Conservation (phyloP, 2,329 filamentous ascomycete species). For the Colletotrichum australisinense region DNA sequence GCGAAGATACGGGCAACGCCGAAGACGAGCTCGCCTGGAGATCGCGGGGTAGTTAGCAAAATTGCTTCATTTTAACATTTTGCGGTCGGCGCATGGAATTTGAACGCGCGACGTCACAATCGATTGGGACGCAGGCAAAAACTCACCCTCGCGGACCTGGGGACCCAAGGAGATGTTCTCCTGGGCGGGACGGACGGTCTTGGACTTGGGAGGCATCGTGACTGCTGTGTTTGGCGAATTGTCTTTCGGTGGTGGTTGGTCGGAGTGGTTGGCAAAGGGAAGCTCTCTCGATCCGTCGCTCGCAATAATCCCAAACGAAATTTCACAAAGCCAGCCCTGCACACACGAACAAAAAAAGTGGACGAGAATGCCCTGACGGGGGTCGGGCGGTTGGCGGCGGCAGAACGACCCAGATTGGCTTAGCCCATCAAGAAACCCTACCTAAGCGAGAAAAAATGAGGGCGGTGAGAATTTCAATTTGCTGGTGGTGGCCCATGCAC, state of each 20-base stretch:
- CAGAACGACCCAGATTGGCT: background rate
- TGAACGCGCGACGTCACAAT: background rate
- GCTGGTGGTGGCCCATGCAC: conserved; percentile 8
- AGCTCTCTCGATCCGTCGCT: conserved; percentile 3
- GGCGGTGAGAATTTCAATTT: conserved; percentile 18
- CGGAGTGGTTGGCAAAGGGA: conserved; percentile 21
- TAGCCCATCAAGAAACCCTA: conserved; percentile 21
- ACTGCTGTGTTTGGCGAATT: conserved; percentile 47
- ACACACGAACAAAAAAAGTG: conserved; percentile 14
- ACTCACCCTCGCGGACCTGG: conserved; percentile 92
- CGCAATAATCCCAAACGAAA: conserved; percentile 18
- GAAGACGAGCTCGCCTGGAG: conserved; percentile 92
- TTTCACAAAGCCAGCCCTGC: conserved; percentile 19
- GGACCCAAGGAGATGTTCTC: conserved; percentile 99
- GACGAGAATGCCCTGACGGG: conserved; percentile 24
- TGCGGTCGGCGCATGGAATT: conserved; percentile 83
- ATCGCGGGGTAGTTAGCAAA: conserved; percentile 39
- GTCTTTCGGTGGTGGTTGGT: conserved; percentile 42
- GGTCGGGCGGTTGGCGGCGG: conserved; percentile 1
- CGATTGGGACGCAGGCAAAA: conserved; percentile 47
- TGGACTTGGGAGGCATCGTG: conserved; percentile 84
- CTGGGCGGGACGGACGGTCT: conserved; percentile 88
- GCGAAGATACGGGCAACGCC: conserved; percentile 98
- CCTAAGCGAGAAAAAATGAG: conserved; percentile 25
- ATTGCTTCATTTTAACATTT: conserved; percentile 49